Evolutionary conservation across 2,329 filamentous ascomycete genomes (phyloP).

Genomic region (Rhynchosporium agropyri): DNA sequence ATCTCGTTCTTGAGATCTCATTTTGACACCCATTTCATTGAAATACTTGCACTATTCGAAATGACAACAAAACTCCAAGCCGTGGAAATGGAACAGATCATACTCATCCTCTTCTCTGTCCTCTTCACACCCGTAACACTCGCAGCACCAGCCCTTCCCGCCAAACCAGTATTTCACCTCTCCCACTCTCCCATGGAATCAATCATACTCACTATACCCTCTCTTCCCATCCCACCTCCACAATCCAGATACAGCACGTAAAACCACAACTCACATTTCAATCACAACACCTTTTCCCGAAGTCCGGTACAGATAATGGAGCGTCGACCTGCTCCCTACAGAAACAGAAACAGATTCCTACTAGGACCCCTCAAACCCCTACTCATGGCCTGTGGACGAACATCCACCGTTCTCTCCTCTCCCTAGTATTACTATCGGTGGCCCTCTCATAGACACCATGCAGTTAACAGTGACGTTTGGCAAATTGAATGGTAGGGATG

Average conservation of each 20-base stretch:
- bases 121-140: background rate
- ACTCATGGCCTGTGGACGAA: background rate
- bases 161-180: background rate
- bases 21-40: background rate
- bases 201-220: constrained; percentile 2
- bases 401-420: background rate
- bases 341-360: constrained; percentile 7
- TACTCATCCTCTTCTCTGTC: background rate
- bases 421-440: background rate
- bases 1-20: background rate
- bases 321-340: constrained; percentile 2
- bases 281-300: background rate
- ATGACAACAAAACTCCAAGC: background rate
- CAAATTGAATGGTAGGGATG: background rate
- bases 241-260: background rate
- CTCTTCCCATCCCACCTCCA: background rate
- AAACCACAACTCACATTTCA: background rate
- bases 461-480: constrained; percentile 1
- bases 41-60: background rate
- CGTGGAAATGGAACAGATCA: background rate
- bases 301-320: constrained; percentile 5
- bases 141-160: background rate
- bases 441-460: background rate
- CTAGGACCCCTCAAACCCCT: background rate
- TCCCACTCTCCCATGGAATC: no score